These are phyloP conservation scores for Penicillium psychrosexuale DNA, from an alignment of 2,329 filamentous ascomycete species.

Conservation along the genomic window DNA sequence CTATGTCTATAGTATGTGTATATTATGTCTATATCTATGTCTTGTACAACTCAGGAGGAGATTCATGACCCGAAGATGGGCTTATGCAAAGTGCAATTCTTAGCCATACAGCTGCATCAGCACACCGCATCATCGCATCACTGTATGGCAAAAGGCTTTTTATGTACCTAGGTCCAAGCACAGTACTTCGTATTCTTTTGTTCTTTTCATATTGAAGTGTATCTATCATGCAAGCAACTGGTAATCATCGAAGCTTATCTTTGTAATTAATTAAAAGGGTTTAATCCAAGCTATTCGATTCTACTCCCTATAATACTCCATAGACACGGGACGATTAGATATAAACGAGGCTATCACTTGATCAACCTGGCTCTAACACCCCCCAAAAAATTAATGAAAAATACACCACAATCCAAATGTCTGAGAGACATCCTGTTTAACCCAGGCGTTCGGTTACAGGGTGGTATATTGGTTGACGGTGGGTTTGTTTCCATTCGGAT, in stretches of 20 bases:
- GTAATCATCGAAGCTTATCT: not conserved
- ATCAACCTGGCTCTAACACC: not conserved
- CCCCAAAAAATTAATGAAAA: not conserved
- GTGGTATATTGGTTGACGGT: not conserved
- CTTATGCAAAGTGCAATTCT: not conserved
- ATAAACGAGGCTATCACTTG: not conserved
- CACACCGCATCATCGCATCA: not conserved
- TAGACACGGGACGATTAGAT: not conserved
- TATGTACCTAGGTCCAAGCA: constrained; percentile 1
- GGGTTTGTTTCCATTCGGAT: not conserved
- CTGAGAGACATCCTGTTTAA: not conserved
- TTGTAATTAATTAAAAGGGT: not conserved
- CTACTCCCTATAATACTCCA: not conserved
- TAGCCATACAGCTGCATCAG: not conserved
- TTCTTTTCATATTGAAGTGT: not conserved
- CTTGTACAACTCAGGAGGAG: not conserved
- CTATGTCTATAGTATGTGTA: not conserved
- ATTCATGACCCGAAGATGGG: not conserved
- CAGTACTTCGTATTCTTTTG: not conserved
- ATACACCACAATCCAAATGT: not conserved
- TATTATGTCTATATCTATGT: too few species aligned
- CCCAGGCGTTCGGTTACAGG: not conserved
- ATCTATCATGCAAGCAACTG: not conserved
- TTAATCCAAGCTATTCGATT: not conserved
- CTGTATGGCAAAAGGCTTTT: not conserved